These are phyloP conservation scores for Termitomyces sp. DNA, from an alignment of 1,284 basidiomycete species.

Conservation along the genomic window DNA sequence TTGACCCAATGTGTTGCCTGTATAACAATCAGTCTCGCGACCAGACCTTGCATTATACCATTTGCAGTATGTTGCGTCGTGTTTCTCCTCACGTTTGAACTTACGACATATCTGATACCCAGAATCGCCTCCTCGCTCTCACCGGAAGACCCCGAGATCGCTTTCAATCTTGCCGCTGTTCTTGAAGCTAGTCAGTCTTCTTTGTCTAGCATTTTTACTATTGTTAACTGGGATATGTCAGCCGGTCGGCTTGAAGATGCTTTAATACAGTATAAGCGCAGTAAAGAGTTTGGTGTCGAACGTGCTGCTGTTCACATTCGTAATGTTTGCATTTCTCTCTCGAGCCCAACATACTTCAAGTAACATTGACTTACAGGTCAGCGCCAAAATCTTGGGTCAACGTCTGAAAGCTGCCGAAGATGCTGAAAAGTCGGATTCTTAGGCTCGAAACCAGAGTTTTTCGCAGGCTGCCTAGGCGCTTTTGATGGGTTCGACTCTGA, in stretches of 20 bases:
- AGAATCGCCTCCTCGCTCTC: conserved; percentile 83
- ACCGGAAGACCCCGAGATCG: conserved; percentile 92
- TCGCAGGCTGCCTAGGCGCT: not conserved
- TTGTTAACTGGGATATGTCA: conserved; percentile 30
- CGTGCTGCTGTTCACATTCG: conserved; percentile 83
- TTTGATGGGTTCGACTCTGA: not conserved
- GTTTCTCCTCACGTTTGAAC: conserved; percentile 24
- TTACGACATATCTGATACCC: conserved; percentile 18
- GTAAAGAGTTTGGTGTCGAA: conserved; percentile 76
- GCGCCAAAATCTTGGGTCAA: conserved; percentile 76
- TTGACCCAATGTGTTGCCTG: conserved; percentile 4
- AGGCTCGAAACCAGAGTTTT: conserved; percentile 20
- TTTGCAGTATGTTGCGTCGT: conserved; percentile 55
- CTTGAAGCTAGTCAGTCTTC: conserved; percentile 74
- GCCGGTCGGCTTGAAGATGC: conserved; percentile 80
- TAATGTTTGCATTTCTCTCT: conserved; percentile 48
- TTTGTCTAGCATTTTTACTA: conserved; percentile 25
- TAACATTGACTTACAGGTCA: conserved; percentile 42
- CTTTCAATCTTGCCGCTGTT: conserved; percentile 90
- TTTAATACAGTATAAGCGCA: conserved; percentile 74
- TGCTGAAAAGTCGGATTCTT: conserved; percentile 34
- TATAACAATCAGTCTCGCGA: conserved; percentile 51
- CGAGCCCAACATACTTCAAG: not conserved
- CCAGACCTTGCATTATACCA: conserved; percentile 90
- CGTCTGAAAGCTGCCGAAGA: conserved; percentile 48